Percentiles rank a stretch among this genome's conserved stretches.
Conservation (phyloP, 768 basidiomycete genomes). For the Obba rivulosa region DNA sequence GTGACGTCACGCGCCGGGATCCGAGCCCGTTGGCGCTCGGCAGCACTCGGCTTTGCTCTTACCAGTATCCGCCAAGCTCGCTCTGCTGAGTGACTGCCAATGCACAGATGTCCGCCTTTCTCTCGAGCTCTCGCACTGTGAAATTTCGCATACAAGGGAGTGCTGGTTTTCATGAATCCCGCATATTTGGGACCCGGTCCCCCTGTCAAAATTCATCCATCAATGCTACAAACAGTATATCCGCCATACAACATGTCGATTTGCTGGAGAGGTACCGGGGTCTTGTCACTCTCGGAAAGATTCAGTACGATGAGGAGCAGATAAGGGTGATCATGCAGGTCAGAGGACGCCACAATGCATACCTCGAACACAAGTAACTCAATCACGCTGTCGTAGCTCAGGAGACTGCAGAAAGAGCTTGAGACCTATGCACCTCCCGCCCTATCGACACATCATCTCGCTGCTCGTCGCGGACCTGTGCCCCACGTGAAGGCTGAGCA, state of each 20-base stretch:
- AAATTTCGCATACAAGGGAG: no score
- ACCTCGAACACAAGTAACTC: background rate
- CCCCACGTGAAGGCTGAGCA: background rate
- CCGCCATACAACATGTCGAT: constrained; percentile 23
- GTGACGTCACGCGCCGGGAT: no score
- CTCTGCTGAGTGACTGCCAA: no score
- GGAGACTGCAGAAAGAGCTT: constrained; percentile 41
- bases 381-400: constrained; percentile 30
- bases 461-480: background rate
- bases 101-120: no score
- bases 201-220: no score
- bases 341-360: background rate
- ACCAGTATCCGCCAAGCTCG: no score
- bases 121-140: no score
- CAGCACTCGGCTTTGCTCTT: no score
- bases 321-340: constrained; percentile 49
- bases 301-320: constrained; percentile 49
- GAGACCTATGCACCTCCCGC: constrained; percentile 45
- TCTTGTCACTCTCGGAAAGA: constrained; percentile 39
- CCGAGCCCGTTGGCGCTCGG: no score
- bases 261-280: constrained; percentile 44
- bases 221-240: background rate
- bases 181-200: no score
- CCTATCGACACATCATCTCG: constrained; percentile 27
- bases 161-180: no score